phyloP scores from a whole-genome alignment of 805 yeast genomes.

The Saccharomycopsis schoenii region DNA sequence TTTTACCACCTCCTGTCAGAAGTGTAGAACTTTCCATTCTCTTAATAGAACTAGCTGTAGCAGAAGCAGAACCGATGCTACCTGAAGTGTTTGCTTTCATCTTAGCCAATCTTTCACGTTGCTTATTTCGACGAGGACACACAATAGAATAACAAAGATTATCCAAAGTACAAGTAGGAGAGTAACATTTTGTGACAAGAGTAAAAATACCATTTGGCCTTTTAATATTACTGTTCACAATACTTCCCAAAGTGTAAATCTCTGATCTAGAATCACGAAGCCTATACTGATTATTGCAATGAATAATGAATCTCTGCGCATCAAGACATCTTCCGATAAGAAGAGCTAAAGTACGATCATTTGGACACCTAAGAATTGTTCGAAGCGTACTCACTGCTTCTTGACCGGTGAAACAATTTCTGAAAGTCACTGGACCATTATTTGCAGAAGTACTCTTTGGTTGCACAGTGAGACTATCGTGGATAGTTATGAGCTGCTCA shows the following conservation, averaged over 20 bases:
- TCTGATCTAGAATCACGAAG: slow-evolving; percentile 81
- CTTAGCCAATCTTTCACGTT: slow-evolving; percentile 76
- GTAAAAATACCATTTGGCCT: slow-evolving; percentile 87
- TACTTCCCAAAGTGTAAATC: slow-evolving; percentile 38
- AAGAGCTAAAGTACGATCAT: slow-evolving; percentile 84
- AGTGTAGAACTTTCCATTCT: slow-evolving; percentile 65
- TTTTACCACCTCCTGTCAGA: slow-evolving; percentile 66
- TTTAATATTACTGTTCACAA: slow-evolving; percentile 2
- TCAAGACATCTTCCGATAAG: slow-evolving; percentile 85
- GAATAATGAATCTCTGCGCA: slow-evolving; percentile 90
- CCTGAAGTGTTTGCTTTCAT: slow-evolving; percentile 52
- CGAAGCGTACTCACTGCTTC: slow-evolving; percentile 92
- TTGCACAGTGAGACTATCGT: slow-evolving; percentile 31
- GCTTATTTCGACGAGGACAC: slow-evolving; percentile 92
- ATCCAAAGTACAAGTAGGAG: slow-evolving; percentile 91
- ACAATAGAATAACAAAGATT: slow-evolving; percentile 87
- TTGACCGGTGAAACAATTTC: slow-evolving; percentile 87
- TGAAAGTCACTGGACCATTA: slow-evolving; percentile 48
- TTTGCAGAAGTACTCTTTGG: not conserved
- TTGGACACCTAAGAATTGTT: slow-evolving; percentile 64
- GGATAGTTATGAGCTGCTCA: slow-evolving; percentile 55
- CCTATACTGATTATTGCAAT: slow-evolving; percentile 90
- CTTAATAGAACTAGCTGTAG: slow-evolving; percentile 51
- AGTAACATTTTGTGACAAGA: slow-evolving; percentile 84
- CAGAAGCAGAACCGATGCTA: not conserved